Evolutionary conservation across 345 rosid genomes (phyloP).

Genomic region (Barbarea vulgaris): DNA sequence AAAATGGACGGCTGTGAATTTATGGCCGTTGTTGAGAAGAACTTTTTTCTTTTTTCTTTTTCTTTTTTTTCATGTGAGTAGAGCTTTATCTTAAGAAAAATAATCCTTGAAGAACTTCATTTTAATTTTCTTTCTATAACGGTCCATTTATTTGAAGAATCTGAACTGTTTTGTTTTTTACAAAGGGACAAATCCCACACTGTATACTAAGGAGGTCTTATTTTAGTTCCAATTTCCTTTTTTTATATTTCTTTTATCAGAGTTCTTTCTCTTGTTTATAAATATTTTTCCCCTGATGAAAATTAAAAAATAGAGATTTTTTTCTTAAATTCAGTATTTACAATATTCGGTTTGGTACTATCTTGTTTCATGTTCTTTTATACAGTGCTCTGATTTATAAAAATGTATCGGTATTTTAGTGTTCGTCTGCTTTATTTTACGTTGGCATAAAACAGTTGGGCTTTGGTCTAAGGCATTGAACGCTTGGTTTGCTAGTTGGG

Average conservation of each 20-base stretch:
- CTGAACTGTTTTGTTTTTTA: not conserved
- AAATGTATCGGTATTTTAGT: no score
- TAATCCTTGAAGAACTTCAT: not conserved
- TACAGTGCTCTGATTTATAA: not conserved
- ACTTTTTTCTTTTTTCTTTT: no score
- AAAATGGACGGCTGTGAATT: slow-evolving; percentile 13
- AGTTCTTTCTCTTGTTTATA: not conserved
- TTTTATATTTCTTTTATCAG: not conserved
- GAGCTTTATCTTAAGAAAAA: not conserved
- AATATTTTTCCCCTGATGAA: no score
- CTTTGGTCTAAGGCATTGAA: not conserved
- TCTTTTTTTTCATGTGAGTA: not conserved
- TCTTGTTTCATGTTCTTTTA: not conserved
- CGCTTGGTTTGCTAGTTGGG: not conserved
- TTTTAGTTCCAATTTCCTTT: not conserved
- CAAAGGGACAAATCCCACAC: not conserved
- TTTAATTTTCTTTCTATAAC: not conserved
- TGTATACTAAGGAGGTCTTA: not conserved
- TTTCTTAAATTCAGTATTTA: not conserved
- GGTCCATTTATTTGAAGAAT: slow-evolving; percentile 8
- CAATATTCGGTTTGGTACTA: not conserved
- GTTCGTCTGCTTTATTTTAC: not conserved
- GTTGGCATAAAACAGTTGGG: not conserved
- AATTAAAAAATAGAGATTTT: no score
- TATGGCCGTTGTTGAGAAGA: slow-evolving; percentile 14